Conservation (phyloP, 768 basidiomycete species). For the Harrya chromipes region DNA sequence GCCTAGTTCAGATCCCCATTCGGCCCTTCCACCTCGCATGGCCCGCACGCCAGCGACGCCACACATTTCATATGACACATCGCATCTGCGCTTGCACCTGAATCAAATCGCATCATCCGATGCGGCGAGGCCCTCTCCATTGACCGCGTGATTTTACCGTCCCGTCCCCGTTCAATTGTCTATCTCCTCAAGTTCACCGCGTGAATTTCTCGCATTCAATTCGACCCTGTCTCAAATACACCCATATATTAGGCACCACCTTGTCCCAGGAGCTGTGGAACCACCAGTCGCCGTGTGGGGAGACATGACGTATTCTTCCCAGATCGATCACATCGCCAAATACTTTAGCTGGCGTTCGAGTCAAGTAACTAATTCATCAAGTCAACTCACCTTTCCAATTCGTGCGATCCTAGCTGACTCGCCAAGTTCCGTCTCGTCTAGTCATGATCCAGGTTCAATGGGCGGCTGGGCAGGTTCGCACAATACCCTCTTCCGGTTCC, state of each 20-base stretch:
- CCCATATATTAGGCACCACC: background rate
- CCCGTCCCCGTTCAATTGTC: slow-evolving; percentile 9
- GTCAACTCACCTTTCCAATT: slow-evolving; percentile 7
- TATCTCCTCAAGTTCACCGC: slow-evolving; percentile 17
- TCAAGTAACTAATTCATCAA: slow-evolving; percentile 10
- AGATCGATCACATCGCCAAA: slow-evolving; percentile 11
- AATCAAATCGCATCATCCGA: too few relatives aligned
- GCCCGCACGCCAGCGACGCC: slow-evolving; percentile 14
- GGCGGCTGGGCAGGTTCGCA: slow-evolving; percentile 7
- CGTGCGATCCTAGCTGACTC: slow-evolving; percentile 1
- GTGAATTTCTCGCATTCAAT: slow-evolving; percentile 9
- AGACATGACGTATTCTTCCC: slow-evolving; percentile 21
- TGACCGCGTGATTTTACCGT: slow-evolving; percentile 7
- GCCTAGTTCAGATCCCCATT: background rate
- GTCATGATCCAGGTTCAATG: slow-evolving; percentile 11
- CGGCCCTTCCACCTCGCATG: slow-evolving; percentile 11
- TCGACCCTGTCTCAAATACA: slow-evolving; percentile 16
- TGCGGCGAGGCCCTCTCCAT: too few relatives aligned
- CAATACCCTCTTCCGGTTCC: slow-evolving; percentile 12
- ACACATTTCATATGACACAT: slow-evolving; percentile 24
- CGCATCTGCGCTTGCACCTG: background rate
- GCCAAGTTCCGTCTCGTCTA: slow-evolving; percentile 7
- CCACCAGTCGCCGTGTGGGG: slow-evolving; percentile 20
- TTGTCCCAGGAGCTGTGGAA: slow-evolving; percentile 4
- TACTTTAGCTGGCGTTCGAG: slow-evolving; percentile 1